Evolutionary conservation across 1,139 yeast species (phyloP).

Genomic region (Zhuliangozyma blackwelliae): DNA sequence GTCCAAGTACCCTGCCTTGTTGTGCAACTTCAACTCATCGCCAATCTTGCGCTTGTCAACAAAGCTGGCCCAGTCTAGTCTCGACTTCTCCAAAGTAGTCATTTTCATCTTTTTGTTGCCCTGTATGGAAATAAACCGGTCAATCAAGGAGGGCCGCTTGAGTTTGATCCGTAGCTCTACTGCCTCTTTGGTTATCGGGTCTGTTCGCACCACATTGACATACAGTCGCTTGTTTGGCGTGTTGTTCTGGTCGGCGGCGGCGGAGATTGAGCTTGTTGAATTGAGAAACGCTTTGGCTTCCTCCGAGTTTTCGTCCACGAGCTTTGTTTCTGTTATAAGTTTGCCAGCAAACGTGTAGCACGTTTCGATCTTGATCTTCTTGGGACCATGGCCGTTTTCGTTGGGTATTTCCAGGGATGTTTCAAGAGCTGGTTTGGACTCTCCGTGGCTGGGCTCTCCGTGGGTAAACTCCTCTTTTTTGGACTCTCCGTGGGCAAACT

Average conservation of each 20-base stretch:
- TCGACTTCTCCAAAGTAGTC: conserved; percentile 86
- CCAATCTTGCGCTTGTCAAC: conserved; percentile 82
- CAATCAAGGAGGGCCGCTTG: conserved; percentile 74
- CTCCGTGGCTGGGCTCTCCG: conserved; percentile 37
- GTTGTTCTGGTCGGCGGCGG: conserved; percentile 8
- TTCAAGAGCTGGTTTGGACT: conserved; percentile 23
- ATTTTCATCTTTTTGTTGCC: conserved; percentile 53
- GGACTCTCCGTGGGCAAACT: conserved; percentile 47
- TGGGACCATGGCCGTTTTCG: conserved; percentile 21
- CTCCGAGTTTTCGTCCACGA: conserved; percentile 72
- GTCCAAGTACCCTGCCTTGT: conserved; percentile 82
- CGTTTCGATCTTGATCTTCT: conserved; percentile 66
- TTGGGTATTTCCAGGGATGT: too few species aligned
- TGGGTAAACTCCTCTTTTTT: conserved; percentile 21
- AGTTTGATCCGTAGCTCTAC: conserved; percentile 36
- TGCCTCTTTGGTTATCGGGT: conserved; percentile 30
- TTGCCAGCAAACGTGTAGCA: conserved; percentile 91
- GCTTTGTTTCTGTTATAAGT: conserved; percentile 67
- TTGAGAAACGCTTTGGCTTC: conserved; percentile 81
- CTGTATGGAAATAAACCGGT: conserved; percentile 40
- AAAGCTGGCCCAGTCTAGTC: conserved; percentile 93
- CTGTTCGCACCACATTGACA: conserved; percentile 35
- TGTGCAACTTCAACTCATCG: conserved; percentile 76
- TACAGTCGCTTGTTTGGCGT: conserved; percentile 18
- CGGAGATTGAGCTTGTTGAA: conserved; percentile 39